phyloP scores from a whole-genome alignment of 192 early-diverging fungal genomes.

The Gryganskiella cystojenkinii region DNA sequence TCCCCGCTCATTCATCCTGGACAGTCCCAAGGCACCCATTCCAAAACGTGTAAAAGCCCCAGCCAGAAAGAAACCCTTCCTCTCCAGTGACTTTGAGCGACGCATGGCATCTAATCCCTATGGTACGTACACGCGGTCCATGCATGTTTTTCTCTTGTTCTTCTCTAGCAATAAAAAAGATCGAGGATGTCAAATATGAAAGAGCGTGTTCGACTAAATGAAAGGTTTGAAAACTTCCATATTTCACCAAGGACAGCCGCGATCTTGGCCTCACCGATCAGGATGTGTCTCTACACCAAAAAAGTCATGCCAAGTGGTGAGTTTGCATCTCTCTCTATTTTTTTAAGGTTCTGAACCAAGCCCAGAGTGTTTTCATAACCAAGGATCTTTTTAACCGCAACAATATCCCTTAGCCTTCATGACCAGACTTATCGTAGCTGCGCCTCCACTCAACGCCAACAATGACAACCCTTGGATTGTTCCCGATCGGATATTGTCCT shows the following conservation, averaged over 20 bases:
- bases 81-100: conserved; percentile 4
- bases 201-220: too few relatives aligned
- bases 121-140: neutral
- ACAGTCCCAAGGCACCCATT: neutral
- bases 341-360: neutral
- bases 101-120: conserved; percentile 27
- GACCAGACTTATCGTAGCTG: conserved; percentile 33
- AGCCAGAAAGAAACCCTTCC: neutral
- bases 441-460: neutral
- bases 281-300: conserved; percentile 25
- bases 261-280: conserved; percentile 20
- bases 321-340: neutral
- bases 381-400: neutral
- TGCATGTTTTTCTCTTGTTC: too few relatives aligned
- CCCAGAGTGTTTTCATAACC: neutral
- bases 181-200: neutral
- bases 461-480: conserved; percentile 22
- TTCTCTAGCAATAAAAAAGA: too few relatives aligned
- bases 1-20: neutral
- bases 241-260: conserved; percentile 7
- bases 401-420: conserved; percentile 9
- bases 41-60: neutral
- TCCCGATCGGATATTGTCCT: conserved; percentile 24
- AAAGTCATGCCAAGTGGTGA: conserved; percentile 28
- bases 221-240: too few relatives aligned